Percentiles rank a stretch among this genome's conserved stretches.
Conservation (phyloP, 352 stramenopile species). For the Phytophthora tentaculata region DNA sequence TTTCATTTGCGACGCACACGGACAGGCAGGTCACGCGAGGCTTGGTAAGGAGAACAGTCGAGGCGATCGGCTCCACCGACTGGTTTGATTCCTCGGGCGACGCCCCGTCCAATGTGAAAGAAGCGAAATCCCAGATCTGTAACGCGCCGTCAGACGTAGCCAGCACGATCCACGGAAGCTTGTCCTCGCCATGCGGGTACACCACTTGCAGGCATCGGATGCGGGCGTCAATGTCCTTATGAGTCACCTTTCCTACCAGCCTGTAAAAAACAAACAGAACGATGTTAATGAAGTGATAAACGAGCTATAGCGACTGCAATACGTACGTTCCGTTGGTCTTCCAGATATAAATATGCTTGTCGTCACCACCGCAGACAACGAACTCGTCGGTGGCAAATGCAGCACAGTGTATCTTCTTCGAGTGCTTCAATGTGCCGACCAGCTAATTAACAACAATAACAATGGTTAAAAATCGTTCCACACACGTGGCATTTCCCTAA, state of each 20-base stretch:
- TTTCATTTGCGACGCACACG: conserved; percentile 52
- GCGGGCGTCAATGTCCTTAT: conserved; percentile 66
- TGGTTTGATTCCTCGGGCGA: conserved; percentile 67
- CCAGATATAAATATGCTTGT: conserved; percentile 88
- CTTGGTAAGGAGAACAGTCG: conserved; percentile 73
- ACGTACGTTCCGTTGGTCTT: conserved; percentile 74
- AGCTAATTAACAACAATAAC: conserved; percentile 38
- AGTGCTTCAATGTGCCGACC: conserved; percentile 69
- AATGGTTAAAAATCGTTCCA: not conserved
- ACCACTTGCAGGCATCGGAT: conserved; percentile 83
- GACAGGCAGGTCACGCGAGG: conserved; percentile 80
- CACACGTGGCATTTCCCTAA: conserved; percentile 4
- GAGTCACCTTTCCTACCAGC: conserved; percentile 71
- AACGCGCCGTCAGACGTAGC: conserved; percentile 79
- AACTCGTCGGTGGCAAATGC: conserved; percentile 80
- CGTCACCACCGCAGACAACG: conserved; percentile 77
- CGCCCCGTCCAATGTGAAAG: conserved; percentile 59
- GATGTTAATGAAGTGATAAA: conserved; percentile 8
- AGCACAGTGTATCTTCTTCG: conserved; percentile 77
- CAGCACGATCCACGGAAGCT: conserved; percentile 73
- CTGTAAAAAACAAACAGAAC: conserved; percentile 34
- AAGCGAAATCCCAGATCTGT: conserved; percentile 81
- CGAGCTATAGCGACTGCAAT: not conserved
- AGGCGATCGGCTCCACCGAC: conserved; percentile 57
- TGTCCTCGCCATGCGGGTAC: conserved; percentile 61